Evolutionary conservation across 2,329 filamentous ascomycete species (phyloP).

Genomic region (Aspergillus flavus): DNA sequence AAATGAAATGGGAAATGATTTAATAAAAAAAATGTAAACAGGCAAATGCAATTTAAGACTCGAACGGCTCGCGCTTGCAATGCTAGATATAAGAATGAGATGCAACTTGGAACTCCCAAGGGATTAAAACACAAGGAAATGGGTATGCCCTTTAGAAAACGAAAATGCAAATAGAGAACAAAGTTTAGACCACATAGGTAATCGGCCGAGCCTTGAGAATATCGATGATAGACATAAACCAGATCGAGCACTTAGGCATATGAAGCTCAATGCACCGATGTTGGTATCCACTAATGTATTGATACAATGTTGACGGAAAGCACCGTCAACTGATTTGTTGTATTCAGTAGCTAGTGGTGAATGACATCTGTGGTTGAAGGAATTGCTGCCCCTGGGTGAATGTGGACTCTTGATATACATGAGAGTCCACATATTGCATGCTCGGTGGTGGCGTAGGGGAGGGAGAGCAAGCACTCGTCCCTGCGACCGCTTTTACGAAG

Average conservation of each 20-base stretch:
- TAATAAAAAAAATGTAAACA: constrained; percentile 16
- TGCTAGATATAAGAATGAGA: constrained; percentile 45
- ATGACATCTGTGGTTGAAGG: constrained; percentile 37
- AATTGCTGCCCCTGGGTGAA: constrained; percentile 40
- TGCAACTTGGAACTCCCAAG: constrained; percentile 37
- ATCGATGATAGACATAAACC: constrained; percentile 18
- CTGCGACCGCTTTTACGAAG: constrained; percentile 31
- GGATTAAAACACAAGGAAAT: constrained; percentile 34
- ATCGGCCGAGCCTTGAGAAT: constrained; percentile 13
- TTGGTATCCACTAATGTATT: constrained; percentile 13
- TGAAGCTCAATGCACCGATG: constrained; percentile 8
- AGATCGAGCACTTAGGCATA: constrained; percentile 21
- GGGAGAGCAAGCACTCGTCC: constrained; percentile 36
- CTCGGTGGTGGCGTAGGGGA: constrained; percentile 41
- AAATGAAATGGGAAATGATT: constrained; percentile 10
- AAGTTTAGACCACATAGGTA: constrained; percentile 12
- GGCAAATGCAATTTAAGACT: constrained; percentile 31
- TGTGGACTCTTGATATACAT: constrained; percentile 39
- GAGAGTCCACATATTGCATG: constrained; percentile 39
- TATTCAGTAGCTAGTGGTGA: constrained; percentile 35
- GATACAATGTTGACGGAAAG: constrained; percentile 11
- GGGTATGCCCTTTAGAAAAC: constrained; percentile 38
- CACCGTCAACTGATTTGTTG: constrained; percentile 6
- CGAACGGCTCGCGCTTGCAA: constrained; percentile 50
- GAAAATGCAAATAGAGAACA: constrained; percentile 29